These are phyloP conservation scores for Phytopythium oedochilum DNA, from an alignment of 352 stramenopile species.

Conservation along the genomic window DNA sequence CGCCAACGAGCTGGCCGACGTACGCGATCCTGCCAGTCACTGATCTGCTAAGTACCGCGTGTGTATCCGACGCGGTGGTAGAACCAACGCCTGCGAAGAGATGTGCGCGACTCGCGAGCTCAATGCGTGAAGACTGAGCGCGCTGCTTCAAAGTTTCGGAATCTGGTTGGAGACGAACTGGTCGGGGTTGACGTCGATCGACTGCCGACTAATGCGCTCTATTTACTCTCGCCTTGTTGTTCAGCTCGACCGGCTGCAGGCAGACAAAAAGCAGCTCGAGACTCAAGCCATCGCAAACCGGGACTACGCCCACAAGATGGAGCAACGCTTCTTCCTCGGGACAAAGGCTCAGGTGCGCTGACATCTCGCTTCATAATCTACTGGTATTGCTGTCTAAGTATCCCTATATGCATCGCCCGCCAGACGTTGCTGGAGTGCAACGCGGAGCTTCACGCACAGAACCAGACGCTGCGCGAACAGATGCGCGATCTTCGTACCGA, in stretches of 20 bases:
- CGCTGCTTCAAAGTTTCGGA: slow-evolving; percentile 59
- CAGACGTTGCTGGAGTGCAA: slow-evolving; percentile 65
- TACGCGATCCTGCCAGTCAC: neutral
- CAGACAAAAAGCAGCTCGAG: slow-evolving; percentile 73
- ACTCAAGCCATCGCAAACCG: slow-evolving; percentile 76
- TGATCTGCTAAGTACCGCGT: neutral
- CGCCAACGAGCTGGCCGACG: neutral
- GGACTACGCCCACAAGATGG: slow-evolving; percentile 84
- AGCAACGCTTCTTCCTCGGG: slow-evolving; percentile 78
- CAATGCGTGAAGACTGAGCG: slow-evolving; percentile 43
- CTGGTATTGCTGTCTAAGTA: no score
- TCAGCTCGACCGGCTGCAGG: slow-evolving; percentile 70
- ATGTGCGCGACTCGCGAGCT: slow-evolving; percentile 36
- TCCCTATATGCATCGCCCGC: no score
- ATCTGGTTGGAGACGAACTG: slow-evolving; percentile 32
- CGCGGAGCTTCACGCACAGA: slow-evolving; percentile 31
- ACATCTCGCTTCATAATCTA: neutral
- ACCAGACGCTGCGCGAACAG: slow-evolving; percentile 14
- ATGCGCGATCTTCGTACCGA: slow-evolving; percentile 7
- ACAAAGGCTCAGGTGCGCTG: slow-evolving; percentile 43
- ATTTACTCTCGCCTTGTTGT: neutral
- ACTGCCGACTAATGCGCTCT: neutral
- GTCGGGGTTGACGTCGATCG: neutral
- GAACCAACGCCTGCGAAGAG: slow-evolving; percentile 50
- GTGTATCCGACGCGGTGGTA: slow-evolving; percentile 5